phyloP scores from a whole-genome alignment of 352 stramenopile species.

The Phytopythium vexans region DNA sequence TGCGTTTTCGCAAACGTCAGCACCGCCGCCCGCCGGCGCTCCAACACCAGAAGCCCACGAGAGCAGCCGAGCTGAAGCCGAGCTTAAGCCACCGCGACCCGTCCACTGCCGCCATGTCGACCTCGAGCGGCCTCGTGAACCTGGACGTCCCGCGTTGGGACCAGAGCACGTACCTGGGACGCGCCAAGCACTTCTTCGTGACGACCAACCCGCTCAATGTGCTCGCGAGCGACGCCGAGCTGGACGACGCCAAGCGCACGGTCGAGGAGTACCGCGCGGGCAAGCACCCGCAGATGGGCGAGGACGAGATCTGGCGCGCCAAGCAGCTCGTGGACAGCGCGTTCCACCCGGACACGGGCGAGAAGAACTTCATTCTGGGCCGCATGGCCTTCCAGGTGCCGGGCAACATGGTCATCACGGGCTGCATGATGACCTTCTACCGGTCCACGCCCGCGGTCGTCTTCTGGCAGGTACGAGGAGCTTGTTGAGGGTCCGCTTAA shows the following conservation, averaged over 20 bases:
- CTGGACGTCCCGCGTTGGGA: constrained; percentile 79
- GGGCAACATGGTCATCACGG: constrained; percentile 88
- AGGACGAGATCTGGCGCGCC: constrained; percentile 80
- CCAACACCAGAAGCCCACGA: too few species aligned
- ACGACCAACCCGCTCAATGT: constrained; percentile 88
- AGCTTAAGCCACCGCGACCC: too few species aligned
- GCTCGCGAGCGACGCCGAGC: constrained; percentile 63
- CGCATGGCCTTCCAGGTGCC: constrained; percentile 88
- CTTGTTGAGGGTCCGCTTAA: background rate
- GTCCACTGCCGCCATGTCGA: too few species aligned
- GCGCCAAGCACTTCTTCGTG: constrained; percentile 82
- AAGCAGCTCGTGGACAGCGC: constrained; percentile 87
- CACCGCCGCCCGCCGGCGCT: too few species aligned
- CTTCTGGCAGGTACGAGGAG: constrained; percentile 65
- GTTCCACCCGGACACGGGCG: constrained; percentile 87
- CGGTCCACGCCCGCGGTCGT: constrained; percentile 73
- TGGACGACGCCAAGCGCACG: constrained; percentile 68
- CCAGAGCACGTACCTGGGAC: constrained; percentile 74
- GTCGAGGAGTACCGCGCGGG: constrained; percentile 68
- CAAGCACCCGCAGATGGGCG: constrained; percentile 25
- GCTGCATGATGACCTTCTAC: constrained; percentile 88
- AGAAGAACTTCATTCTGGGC: constrained; percentile 86
- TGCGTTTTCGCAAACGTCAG: too few species aligned
- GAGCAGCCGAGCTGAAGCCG: too few species aligned
- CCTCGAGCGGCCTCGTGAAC: constrained; percentile 22